Conservation (phyloP, 495 filamentous ascomycete genomes). For the Immersiella caudata region DNA sequence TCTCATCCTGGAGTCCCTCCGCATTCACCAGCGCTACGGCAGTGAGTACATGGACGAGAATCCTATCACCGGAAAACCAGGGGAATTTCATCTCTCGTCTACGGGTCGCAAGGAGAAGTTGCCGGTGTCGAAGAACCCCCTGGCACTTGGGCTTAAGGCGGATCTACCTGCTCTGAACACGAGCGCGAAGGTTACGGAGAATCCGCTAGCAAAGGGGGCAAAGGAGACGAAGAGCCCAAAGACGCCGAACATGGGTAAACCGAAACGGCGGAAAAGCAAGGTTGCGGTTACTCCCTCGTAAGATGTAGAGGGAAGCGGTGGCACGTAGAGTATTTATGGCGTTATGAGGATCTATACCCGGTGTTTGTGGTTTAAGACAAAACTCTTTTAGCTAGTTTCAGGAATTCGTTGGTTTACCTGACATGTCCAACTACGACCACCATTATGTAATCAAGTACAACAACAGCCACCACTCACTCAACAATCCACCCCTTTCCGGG, state of each 20-base stretch:
- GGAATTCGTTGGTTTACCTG: neutral
- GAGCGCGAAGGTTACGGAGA: constrained; percentile 38
- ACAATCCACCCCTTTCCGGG: constrained; percentile 75
- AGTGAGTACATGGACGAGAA: constrained; percentile 93
- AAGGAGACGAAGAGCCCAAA: constrained; percentile 56
- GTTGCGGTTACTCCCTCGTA: constrained; percentile 35
- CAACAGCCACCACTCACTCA: constrained; percentile 26
- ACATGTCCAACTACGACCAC: too few relatives aligned
- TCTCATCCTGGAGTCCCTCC: constrained; percentile 68
- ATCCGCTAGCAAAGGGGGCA: constrained; percentile 35
- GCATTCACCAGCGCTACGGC: constrained; percentile 63
- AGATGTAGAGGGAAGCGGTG: neutral
- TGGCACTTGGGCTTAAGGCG: constrained; percentile 7
- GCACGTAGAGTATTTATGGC: neutral
- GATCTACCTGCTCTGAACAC: constrained; percentile 42
- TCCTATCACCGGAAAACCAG: constrained; percentile 81
- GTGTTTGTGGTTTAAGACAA: neutral
- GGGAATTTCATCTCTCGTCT: constrained; percentile 76
- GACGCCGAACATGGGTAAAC: constrained; percentile 51
- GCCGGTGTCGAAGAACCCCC: constrained; percentile 19
- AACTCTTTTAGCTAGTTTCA: neutral
- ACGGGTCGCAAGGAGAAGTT: constrained; percentile 53
- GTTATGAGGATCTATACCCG: neutral
- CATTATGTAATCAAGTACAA: neutral
- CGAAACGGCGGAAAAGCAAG: constrained; percentile 64